Percentiles rank a stretch among this genome's conserved stretches.
Evolutionary conservation across 164 flowering plant species (phyloP).

Genomic region (Buxus sempervirens): DNA sequence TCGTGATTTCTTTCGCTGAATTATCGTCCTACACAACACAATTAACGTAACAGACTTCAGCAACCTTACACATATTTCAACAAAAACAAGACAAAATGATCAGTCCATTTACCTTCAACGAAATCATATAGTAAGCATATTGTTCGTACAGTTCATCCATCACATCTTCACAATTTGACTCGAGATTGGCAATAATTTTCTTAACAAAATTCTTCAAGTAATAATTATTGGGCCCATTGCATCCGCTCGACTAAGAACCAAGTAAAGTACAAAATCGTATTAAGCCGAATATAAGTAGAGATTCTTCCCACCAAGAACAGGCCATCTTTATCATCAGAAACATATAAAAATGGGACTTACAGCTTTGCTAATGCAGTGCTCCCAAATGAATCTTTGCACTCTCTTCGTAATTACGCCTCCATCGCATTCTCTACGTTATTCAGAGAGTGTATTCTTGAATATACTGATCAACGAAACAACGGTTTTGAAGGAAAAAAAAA

Average conservation of each 20-base stretch:
- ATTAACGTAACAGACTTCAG: not conserved
- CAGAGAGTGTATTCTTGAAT: not conserved
- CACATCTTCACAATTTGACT: conserved; percentile 46
- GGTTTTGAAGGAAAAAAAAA: not conserved
- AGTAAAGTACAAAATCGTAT: not conserved
- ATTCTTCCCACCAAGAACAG: not conserved
- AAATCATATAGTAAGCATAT: conserved; percentile 56
- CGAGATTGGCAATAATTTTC: conserved; percentile 69
- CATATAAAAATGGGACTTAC: conserved; percentile 30
- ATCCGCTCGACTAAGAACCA: conserved; percentile 14
- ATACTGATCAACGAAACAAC: not conserved
- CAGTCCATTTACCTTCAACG: conserved; percentile 43
- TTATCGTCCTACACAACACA: conserved; percentile 45
- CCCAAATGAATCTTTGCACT: conserved; percentile 70
- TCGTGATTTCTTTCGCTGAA: conserved; percentile 29
- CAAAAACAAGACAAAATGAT: not conserved
- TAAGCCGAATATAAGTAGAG: too few relatives aligned
- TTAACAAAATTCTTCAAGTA: conserved; percentile 69
- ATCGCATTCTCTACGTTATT: conserved; percentile 42
- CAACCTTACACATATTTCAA: not conserved
- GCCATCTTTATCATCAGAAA: not conserved
- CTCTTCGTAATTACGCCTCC: conserved; percentile 58
- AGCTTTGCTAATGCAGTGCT: conserved; percentile 42
- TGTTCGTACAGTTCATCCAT: conserved; percentile 74
- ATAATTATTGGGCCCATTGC: conserved; percentile 12